Evolutionary conservation across 305 asterid genomes (phyloP).

Genomic region (Withania somnifera): DNA sequence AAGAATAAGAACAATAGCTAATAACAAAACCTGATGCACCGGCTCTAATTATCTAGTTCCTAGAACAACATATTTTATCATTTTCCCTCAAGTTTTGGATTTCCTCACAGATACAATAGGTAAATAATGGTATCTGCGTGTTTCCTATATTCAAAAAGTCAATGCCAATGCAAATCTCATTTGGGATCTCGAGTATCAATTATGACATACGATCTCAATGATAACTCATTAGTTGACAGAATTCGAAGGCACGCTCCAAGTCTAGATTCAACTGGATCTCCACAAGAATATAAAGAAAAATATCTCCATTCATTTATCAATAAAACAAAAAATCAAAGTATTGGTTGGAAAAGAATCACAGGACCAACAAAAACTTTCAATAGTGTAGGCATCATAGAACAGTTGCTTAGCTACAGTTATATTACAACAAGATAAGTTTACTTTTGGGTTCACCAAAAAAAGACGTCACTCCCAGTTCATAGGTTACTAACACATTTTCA

Average conservation of each 20-base stretch:
- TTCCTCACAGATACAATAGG: not conserved
- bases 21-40: not conserved
- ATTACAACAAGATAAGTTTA: not conserved
- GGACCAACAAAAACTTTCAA: not conserved
- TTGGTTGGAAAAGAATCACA: not conserved
- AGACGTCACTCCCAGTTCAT: not conserved
- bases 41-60: not conserved
- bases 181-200: not conserved
- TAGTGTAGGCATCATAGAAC: not conserved
- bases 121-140: not conserved
- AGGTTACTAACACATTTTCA: not conserved
- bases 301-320: not conserved
- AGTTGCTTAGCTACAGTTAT: not conserved
- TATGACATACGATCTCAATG: not conserved
- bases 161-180: not conserved
- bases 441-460: not conserved
- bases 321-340: not conserved
- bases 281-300: not conserved
- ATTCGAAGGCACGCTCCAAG: not conserved
- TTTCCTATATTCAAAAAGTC: not conserved
- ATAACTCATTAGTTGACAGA: not conserved
- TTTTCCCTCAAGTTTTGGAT: not conserved
- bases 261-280: not conserved
- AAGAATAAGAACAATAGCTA: no score
- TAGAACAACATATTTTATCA: not conserved